phyloP scores from a whole-genome alignment of 345 rosid species.

The Raphanus sativus region DNA sequence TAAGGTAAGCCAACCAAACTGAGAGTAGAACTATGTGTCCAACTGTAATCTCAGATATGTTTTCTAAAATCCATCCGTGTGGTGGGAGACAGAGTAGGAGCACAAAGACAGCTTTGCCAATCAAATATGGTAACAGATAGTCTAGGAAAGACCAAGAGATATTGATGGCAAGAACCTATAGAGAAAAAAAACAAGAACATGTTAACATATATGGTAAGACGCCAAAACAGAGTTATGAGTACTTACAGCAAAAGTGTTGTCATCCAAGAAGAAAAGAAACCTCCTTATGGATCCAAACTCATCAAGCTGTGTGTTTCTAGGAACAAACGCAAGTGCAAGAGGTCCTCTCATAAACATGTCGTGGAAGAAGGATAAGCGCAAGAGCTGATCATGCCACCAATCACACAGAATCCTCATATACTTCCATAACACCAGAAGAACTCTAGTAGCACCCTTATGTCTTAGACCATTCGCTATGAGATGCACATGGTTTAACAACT shows the following conservation, averaged over 20 bases:
- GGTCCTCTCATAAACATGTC: neutral
- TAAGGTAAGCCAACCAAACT: neutral
- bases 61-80: neutral
- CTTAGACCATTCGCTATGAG: neutral
- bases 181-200: neutral
- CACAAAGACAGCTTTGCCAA: neutral
- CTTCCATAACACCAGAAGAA: neutral
- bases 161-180: neutral
- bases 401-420: neutral
- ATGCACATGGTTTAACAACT: neutral
- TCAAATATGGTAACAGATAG: neutral
- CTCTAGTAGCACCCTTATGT: neutral
- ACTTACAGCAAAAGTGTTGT: constrained; percentile 6
- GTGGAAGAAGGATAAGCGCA: neutral
- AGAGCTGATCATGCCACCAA: constrained; percentile 9
- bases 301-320: neutral
- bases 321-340: neutral
- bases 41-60: neutral
- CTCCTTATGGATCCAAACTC: constrained; percentile 12
- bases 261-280: constrained; percentile 15
- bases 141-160: neutral
- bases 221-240: neutral
- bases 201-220: neutral
- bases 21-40: neutral
- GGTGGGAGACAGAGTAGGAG: neutral